A percentile compares a stretch with the other conserved stretches of the same genome.
phyloP scores from a whole-genome alignment of 306 rosid genomes.

The Fragaria vesca region DNA sequence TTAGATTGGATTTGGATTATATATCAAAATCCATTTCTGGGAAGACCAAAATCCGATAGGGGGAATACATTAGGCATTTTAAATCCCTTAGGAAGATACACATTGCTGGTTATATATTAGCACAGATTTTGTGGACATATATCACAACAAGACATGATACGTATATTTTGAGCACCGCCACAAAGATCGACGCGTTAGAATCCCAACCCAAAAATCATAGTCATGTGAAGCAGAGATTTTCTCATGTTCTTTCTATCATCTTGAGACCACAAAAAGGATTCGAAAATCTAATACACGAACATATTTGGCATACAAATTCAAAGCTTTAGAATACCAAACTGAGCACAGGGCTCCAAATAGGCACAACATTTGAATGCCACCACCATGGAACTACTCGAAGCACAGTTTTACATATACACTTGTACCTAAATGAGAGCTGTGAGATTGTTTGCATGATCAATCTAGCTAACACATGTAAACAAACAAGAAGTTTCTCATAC shows the following conservation, averaged over 20 bases:
- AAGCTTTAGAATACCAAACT: background rate
- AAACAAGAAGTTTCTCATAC: background rate
- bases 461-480: background rate
- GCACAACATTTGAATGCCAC: background rate
- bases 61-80: background rate
- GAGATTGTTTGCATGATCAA: background rate
- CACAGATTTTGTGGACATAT: conserved; percentile 12
- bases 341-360: background rate
- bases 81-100: conserved; percentile 8
- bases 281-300: background rate
- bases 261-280: background rate
- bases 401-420: background rate
- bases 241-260: conserved; percentile 25
- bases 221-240: conserved; percentile 32
- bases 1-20: background rate
- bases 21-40: conserved; percentile 12
- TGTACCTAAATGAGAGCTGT: background rate
- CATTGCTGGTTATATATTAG: background rate
- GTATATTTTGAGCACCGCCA: conserved; percentile 18
- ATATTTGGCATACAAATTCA: background rate
- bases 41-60: background rate
- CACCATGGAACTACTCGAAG: background rate
- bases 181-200: background rate
- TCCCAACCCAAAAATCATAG: conserved; percentile 15
- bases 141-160: background rate